Conservation (phyloP, 2,329 filamentous ascomycete genomes). For the Hymenoscyphus linearis region DNA sequence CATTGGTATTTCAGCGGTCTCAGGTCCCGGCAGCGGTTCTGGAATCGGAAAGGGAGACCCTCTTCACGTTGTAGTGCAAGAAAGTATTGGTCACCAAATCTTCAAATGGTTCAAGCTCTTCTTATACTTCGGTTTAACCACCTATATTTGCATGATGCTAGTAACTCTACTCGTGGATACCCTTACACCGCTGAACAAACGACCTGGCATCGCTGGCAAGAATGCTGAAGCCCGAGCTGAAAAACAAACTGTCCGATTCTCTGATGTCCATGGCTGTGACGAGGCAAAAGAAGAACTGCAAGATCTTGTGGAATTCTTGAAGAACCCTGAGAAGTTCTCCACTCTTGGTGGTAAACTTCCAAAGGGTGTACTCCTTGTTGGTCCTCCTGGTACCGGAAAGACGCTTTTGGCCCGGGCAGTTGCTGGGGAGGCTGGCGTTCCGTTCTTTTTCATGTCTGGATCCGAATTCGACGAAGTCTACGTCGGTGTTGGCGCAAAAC, state of each 20-base stretch:
- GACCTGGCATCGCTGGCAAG: constrained; percentile 57
- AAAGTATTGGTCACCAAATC: constrained; percentile 70
- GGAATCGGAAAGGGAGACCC: constrained; percentile 64
- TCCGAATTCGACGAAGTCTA: constrained; percentile 99
- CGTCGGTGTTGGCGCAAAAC: constrained; percentile 93
- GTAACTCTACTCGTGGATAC: constrained; percentile 80
- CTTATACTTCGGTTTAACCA: constrained; percentile 69
- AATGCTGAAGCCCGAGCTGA: constrained; percentile 85
- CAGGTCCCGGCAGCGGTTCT: constrained; percentile 40
- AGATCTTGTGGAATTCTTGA: constrained; percentile 93
- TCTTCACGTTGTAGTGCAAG: constrained; percentile 94
- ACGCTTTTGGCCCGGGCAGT: constrained; percentile 92
- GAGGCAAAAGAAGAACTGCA: constrained; percentile 98
- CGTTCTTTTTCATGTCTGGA: constrained; percentile 99
- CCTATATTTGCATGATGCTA: constrained; percentile 73
- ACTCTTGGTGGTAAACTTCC: constrained; percentile 93
- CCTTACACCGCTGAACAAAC: constrained; percentile 72
- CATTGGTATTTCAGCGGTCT: constrained; percentile 44
- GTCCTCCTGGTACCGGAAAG: constrained; percentile 95
- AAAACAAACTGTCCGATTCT: constrained; percentile 85
- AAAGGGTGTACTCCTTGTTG: constrained; percentile 91
- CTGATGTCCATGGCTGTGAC: constrained; percentile 93
- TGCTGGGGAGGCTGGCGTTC: constrained; percentile 92
- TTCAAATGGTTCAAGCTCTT: constrained; percentile 93
- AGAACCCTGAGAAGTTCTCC: constrained; percentile 88